A percentile compares a stretch with the other conserved stretches of the same genome.
phyloP scores from a whole-genome alignment of 768 basidiomycete species.

The Naganishia antarctica region DNA sequence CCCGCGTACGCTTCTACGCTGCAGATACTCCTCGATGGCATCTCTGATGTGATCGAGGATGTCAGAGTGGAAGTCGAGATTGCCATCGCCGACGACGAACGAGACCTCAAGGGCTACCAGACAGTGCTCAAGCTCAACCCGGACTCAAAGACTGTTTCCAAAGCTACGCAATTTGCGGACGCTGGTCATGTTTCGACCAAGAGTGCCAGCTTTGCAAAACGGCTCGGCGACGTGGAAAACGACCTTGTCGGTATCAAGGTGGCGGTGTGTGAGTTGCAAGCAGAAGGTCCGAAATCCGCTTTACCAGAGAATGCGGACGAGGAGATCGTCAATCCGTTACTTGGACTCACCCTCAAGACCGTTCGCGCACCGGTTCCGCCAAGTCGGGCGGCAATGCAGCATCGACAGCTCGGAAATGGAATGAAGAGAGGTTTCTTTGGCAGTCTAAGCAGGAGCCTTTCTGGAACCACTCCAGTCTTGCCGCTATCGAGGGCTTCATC shows the following conservation, averaged over 20 bases:
- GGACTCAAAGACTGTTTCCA: neutral
- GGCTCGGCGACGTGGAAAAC: conserved; percentile 39
- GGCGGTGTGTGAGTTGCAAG: conserved; percentile 35
- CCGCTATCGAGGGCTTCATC: neutral
- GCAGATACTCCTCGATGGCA: conserved; percentile 37
- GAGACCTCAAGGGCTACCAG: conserved; percentile 43
- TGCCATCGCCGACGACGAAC: conserved; percentile 46
- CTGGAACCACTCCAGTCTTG: conserved; percentile 20
- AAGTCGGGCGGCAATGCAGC: conserved; percentile 15
- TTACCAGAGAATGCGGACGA: conserved; percentile 16
- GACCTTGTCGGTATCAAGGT: conserved; percentile 42
- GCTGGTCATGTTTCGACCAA: neutral
- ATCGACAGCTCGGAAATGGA: conserved; percentile 13
- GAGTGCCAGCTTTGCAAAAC: conserved; percentile 30
- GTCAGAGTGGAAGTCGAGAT: conserved; percentile 49
- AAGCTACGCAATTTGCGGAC: conserved; percentile 26
- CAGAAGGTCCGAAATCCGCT: neutral
- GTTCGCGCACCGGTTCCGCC: conserved; percentile 15
- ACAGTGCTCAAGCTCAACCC: conserved; percentile 40
- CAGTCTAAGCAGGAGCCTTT: conserved; percentile 23
- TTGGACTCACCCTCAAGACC: conserved; percentile 2
- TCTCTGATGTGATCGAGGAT: conserved; percentile 48
- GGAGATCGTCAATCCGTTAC: conserved; percentile 15
- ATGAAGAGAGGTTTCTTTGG: conserved; percentile 30
- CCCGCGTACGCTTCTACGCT: conserved; percentile 29